These are phyloP conservation scores for Tolypocladium endophyticum DNA, from an alignment of 2,329 filamentous ascomycete genomes.

Conservation along the genomic window DNA sequence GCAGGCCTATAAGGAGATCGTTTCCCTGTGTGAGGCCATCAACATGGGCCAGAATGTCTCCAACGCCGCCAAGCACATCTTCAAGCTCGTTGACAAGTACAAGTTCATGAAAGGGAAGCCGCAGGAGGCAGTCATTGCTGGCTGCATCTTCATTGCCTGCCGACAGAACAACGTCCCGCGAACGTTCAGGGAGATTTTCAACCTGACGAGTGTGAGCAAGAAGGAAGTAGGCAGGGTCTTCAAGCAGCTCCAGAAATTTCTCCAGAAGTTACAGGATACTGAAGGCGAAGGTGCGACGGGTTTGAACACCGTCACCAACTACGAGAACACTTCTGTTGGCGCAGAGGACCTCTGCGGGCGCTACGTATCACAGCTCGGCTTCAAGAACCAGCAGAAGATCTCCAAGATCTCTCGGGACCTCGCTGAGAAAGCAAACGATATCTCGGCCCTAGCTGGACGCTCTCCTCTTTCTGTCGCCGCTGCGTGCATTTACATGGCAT, in stretches of 20 bases:
- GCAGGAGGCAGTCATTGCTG: conserved; percentile 85
- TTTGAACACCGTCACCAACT: conserved; percentile 52
- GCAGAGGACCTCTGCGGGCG: conserved; percentile 79
- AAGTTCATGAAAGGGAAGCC: conserved; percentile 94
- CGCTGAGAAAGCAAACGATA: conserved; percentile 64
- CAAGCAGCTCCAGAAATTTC: conserved; percentile 83
- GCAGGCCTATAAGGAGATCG: conserved; percentile 82
- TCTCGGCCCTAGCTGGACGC: conserved; percentile 77
- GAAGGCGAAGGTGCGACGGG: conserved; percentile 33
- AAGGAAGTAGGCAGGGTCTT: conserved; percentile 96
- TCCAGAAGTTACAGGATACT: conserved; percentile 61
- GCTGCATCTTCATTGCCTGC: conserved; percentile 95
- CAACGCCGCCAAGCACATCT: conserved; percentile 88
- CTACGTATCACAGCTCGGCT: conserved; percentile 75
- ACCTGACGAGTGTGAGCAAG: conserved; percentile 86
- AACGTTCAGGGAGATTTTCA: conserved; percentile 90
- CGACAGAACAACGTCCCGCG: conserved; percentile 78
- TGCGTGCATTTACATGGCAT: conserved; percentile 94
- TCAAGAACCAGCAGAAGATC: conserved; percentile 60
- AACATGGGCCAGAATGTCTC: conserved; percentile 71
- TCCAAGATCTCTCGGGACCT: conserved; percentile 72
- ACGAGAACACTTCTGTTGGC: conserved; percentile 68
- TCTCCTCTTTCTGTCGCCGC: conserved; percentile 91
- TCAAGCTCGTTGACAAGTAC: conserved; percentile 86
- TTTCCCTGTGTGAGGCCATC: conserved; percentile 74